Evolutionary conservation across 2,329 filamentous ascomycete species (phyloP).

Genomic region (Ilyonectria robusta): DNA sequence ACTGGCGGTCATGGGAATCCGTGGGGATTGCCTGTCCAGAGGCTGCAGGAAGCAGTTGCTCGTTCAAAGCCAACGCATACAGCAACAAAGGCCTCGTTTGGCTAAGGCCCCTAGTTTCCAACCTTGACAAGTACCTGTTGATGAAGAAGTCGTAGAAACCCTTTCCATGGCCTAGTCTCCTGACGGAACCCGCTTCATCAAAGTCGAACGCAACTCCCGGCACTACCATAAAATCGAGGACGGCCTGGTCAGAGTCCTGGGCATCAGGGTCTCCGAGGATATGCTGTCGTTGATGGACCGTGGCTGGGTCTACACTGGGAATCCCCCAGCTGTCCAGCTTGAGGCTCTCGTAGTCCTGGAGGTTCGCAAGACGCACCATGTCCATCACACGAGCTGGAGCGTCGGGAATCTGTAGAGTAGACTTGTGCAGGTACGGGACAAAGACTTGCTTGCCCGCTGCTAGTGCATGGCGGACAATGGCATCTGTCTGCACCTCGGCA

Average conservation of each 20-base stretch:
- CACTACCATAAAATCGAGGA: conserved; percentile 89
- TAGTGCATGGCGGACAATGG: conserved; percentile 87
- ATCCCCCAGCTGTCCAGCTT: conserved; percentile 92
- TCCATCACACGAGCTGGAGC: conserved; percentile 85
- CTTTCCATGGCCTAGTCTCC: conserved; percentile 91
- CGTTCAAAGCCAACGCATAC: conserved; percentile 85
- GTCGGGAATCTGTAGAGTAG: conserved; percentile 59
- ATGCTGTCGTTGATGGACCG: conserved; percentile 77
- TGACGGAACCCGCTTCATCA: conserved; percentile 68
- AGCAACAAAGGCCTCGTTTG: conserved; percentile 62
- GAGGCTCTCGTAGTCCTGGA: conserved; percentile 84
- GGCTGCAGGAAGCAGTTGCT: conserved; percentile 80
- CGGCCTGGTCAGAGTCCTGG: conserved; percentile 58
- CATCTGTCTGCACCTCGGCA: conserved; percentile 87
- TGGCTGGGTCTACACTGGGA: conserved; percentile 80
- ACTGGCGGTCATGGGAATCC: conserved; percentile 80
- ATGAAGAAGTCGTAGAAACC: conserved; percentile 98
- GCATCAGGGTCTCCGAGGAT: conserved; percentile 76
- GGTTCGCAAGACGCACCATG: conserved; percentile 84
- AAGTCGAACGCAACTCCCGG: conserved; percentile 93
- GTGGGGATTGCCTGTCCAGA: conserved; percentile 78
- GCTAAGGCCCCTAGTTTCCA: conserved; percentile 52
- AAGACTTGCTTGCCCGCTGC: conserved; percentile 86
- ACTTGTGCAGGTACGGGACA: conserved; percentile 87
- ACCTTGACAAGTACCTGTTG: conserved; percentile 74